phyloP scores from a whole-genome alignment of 139 green algal genomes.

The Coccomyxa sp. region DNA sequence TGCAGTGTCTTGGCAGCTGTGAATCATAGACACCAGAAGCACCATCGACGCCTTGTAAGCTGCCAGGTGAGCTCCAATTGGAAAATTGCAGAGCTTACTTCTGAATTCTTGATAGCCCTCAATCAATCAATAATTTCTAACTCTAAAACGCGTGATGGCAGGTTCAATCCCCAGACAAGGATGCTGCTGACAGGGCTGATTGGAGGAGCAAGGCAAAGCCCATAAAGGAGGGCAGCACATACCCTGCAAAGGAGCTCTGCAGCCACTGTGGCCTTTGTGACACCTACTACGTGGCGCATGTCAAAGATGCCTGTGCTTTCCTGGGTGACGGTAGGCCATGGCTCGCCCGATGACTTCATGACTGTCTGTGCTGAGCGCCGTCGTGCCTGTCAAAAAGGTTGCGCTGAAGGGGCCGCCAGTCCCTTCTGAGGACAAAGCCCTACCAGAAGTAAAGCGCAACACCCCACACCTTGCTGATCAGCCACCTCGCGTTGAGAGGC shows the following conservation, averaged over 20 bases:
- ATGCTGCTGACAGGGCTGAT: conserved; percentile 17
- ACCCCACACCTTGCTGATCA: not conserved
- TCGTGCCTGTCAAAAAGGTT: not conserved
- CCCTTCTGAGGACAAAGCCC: not conserved
- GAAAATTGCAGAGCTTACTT: too few relatives aligned
- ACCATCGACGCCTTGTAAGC: too few relatives aligned
- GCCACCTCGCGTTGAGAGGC: not conserved
- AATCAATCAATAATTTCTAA: too few relatives aligned
- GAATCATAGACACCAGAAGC: too few relatives aligned
- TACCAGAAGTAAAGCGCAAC: not conserved
- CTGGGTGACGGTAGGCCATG: conserved; percentile 69
- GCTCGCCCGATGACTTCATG: too few relatives aligned
- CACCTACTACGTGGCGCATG: conserved; percentile 90
- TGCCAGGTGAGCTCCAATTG: too few relatives aligned
- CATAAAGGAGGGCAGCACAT: conserved; percentile 67
- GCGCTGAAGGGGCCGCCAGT: not conserved
- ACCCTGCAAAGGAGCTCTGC: conserved; percentile 88
- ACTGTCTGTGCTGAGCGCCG: not conserved
- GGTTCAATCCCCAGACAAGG: not conserved
- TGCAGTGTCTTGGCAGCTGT: too few relatives aligned
- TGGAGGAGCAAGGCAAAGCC: conserved; percentile 57
- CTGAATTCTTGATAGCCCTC: too few relatives aligned
- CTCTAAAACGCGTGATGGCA: too few relatives aligned
- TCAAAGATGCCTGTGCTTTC: conserved; percentile 96
- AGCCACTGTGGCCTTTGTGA: conserved; percentile 91